These are phyloP conservation scores for Fusarium bulbicola DNA, from an alignment of 2,329 filamentous ascomycete species.

Conservation along the genomic window DNA sequence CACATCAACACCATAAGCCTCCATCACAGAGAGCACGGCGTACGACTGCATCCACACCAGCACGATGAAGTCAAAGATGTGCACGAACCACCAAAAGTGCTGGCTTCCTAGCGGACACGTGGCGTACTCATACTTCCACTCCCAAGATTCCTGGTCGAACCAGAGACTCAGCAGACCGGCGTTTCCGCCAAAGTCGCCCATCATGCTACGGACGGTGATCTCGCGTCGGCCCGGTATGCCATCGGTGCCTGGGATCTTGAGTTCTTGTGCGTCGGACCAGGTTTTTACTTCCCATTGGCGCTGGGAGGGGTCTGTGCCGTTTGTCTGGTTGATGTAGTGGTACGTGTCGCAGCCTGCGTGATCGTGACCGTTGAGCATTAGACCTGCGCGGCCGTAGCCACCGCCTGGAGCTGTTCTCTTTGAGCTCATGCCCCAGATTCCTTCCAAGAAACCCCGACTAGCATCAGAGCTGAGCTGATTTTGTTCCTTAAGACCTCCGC, in stretches of 20 bases:
- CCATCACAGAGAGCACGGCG: slow-evolving; percentile 37
- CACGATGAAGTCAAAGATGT: slow-evolving; percentile 72
- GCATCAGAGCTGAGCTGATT: slow-evolving; percentile 83
- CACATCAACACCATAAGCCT: slow-evolving; percentile 48
- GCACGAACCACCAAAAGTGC: slow-evolving; percentile 93
- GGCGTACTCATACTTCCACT: slow-evolving; percentile 84
- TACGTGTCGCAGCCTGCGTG: slow-evolving; percentile 93
- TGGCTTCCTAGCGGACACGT: slow-evolving; percentile 84
- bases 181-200: slow-evolving; percentile 95
- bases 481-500: slow-evolving; percentile 85
- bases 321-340: slow-evolving; percentile 78
- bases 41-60: slow-evolving; percentile 46
- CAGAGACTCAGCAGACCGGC: slow-evolving; percentile 87
- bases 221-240: slow-evolving; percentile 77
- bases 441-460: slow-evolving; percentile 80
- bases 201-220: slow-evolving; percentile 96
- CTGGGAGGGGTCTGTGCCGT: slow-evolving; percentile 50
- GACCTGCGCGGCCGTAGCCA: slow-evolving; percentile 75
- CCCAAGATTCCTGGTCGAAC: slow-evolving; percentile 78
- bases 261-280: slow-evolving; percentile 57
- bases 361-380: slow-evolving; percentile 93
- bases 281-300: slow-evolving; percentile 60
- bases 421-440: slow-evolving; percentile 80
- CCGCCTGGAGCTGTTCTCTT: slow-evolving; percentile 64
- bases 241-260: slow-evolving; percentile 52